Conservation (phyloP, 306 rosid species). For the Quercus agrifolia region DNA sequence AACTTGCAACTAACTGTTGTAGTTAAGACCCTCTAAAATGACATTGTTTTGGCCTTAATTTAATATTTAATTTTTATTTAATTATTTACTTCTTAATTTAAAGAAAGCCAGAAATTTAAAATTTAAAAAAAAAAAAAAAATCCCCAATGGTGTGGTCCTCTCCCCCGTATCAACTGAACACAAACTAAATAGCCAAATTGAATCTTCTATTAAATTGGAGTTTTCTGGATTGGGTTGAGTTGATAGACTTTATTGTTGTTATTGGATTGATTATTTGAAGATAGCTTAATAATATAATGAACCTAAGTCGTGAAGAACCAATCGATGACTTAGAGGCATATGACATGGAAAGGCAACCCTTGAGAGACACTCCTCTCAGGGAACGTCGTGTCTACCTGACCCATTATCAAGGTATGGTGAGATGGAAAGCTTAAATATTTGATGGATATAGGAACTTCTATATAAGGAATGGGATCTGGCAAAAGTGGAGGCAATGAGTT, state of each 20-base stretch:
- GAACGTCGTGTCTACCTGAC: slow-evolving; percentile 32
- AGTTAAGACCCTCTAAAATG: no score
- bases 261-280: slow-evolving; percentile 19
- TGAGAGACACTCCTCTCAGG: slow-evolving; percentile 31
- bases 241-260: slow-evolving; percentile 4
- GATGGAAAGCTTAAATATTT: slow-evolving; percentile 80
- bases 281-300: slow-evolving; percentile 42
- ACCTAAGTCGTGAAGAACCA: slow-evolving; percentile 35
- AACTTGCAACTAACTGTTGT: no score
- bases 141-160: no score
- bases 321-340: slow-evolving; percentile 35
- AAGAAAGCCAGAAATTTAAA: no score
- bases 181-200: not conserved
- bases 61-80: no score
- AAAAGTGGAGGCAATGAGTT: slow-evolving; percentile 66
- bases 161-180: no score
- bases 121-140: no score
- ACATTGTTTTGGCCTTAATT: no score
- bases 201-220: slow-evolving; percentile 10
- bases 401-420: slow-evolving; percentile 52
- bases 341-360: slow-evolving; percentile 50
- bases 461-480: slow-evolving; percentile 75
- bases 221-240: slow-evolving; percentile 19
- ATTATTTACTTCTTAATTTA: no score
- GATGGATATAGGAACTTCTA: slow-evolving; percentile 71